Conservation (phyloP, 495 filamentous ascomycete genomes). For the Neurospora pannonica region DNA sequence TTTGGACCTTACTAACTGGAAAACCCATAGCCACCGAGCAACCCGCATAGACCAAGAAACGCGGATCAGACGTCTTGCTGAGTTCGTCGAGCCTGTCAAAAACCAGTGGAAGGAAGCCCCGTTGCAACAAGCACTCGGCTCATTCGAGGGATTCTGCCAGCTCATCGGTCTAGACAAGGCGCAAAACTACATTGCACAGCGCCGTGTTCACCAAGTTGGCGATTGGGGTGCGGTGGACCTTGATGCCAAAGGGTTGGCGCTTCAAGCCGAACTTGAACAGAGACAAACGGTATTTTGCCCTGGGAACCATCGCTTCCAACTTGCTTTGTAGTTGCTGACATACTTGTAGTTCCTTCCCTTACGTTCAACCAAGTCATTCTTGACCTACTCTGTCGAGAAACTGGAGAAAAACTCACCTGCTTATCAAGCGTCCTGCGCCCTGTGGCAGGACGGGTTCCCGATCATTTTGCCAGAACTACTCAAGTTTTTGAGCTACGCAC, state of each 20-base stretch:
- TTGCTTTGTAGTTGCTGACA: conserved; percentile 3
- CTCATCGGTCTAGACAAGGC: conserved; percentile 71
- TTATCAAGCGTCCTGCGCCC: conserved; percentile 57
- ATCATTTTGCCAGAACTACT: conserved; percentile 78
- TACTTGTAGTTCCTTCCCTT: conserved; percentile 58
- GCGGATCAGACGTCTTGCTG: conserved; percentile 54
- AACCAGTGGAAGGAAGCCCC: conserved; percentile 67
- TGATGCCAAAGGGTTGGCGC: conserved; percentile 65
- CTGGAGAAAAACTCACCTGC: conserved; percentile 57
- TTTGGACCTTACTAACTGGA: conserved; percentile 6
- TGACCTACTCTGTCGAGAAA: conserved; percentile 84
- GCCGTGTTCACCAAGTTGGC: conserved; percentile 61
- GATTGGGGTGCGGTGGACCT: conserved; percentile 76
- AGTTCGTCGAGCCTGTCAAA: conserved; percentile 71
- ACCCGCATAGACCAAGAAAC: conserved; percentile 57
- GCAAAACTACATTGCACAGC: conserved; percentile 64
- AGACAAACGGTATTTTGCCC: conserved; percentile 53
- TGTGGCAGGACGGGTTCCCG: conserved; percentile 81
- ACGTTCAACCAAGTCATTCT: conserved; percentile 77
- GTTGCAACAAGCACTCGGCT: conserved; percentile 58
- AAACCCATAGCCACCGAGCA: conserved; percentile 57
- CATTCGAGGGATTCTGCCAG: conserved; percentile 69
- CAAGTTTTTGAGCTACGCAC: conserved; percentile 77
- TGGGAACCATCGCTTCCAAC: not conserved
- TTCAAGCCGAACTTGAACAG: conserved; percentile 66